Evolutionary conservation across 2,329 filamentous ascomycete genomes (phyloP), one percentile per base, ranked within the genome.

Genomic region (Sclerotinia spermophila): DNA sequence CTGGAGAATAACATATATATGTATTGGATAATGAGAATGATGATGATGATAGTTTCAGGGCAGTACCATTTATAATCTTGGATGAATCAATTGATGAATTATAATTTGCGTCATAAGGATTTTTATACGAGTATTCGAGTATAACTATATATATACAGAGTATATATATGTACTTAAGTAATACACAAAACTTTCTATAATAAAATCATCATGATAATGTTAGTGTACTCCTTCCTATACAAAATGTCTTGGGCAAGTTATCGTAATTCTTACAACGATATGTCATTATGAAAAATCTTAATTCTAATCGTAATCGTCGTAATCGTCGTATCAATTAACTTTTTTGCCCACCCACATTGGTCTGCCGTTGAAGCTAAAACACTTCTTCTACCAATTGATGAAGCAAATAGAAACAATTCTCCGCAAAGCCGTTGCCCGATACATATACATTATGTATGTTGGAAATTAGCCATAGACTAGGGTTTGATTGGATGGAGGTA

Each of bases 361-460:
- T 64, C n/a, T 64, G 44, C 60, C 27, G 30, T 48, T 45, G 27
- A 38, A 19, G 11, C 13, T 6, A 6, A 24, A 45, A 40, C 24
- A 24, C 21, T 44, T 33, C 40, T 45, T n/a, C 40, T 19, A 61
- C 6, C 24, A n/a, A 19, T 27, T 5, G 40, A 62, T 30, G 42
- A 62, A 27, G n/a, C 35, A 30, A 44, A 40, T 27, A 59, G 6
- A 59, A 13, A 24, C 40, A 19, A 35, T 40, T 27, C 51, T 53
- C 61, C 33, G 61, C 48, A 27, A 38, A 53, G 60, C 44, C 44
- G 44, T 64, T 64, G 61, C 61, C 61, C 44, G 59, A 62, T 45
- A 33, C 30, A 33, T 35, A 51, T n/a, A 51, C n/a, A 5, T 45
- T 2, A 13, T 38, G 33, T 35, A 24, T 61, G 59, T 30, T 61